A percentile compares a stretch with the other conserved stretches of the same genome.
Evolutionary conservation across 495 filamentous ascomycete genomes (phyloP).

Genomic region (Terfezia boudieri): DNA sequence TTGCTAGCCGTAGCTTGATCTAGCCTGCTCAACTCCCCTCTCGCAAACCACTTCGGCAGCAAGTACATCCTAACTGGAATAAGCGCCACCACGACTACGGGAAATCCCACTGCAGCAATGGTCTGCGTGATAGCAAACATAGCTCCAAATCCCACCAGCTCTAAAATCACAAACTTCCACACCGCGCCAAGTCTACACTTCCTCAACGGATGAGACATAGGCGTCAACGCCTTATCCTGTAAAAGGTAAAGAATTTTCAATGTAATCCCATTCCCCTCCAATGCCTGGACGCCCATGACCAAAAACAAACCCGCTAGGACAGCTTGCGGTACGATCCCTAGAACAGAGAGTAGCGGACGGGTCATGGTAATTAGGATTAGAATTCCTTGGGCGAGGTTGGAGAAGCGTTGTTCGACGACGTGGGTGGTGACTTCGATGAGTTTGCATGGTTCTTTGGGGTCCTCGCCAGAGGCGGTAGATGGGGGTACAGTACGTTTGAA

Average conservation of each 20-base stretch:
- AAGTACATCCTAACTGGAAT: slow-evolving; percentile 56
- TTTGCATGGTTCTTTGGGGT: background rate
- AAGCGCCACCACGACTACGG: slow-evolving; percentile 58
- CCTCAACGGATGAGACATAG: slow-evolving; percentile 42
- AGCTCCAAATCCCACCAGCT: slow-evolving; percentile 53
- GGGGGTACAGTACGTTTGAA: background rate
- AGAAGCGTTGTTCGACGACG: slow-evolving; percentile 79
- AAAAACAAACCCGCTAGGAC: slow-evolving; percentile 86
- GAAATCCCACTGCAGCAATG: slow-evolving; percentile 83
- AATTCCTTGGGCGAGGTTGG: slow-evolving; percentile 66
- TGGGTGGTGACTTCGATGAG: background rate
- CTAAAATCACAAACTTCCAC: slow-evolving; percentile 55
- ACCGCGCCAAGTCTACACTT: slow-evolving; percentile 35
- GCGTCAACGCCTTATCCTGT: slow-evolving; percentile 42
- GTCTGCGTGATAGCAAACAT: slow-evolving; percentile 95
- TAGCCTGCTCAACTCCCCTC: slow-evolving; percentile 44
- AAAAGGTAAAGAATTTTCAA: slow-evolving; percentile 55
- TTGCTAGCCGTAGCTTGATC: slow-evolving; percentile 64
- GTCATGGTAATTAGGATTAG: slow-evolving; percentile 73
- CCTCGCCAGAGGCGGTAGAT: background rate
- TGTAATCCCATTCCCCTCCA: slow-evolving; percentile 59
- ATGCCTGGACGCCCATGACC: slow-evolving; percentile 74
- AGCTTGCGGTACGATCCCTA: slow-evolving; percentile 69
- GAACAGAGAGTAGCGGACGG: slow-evolving; percentile 56
- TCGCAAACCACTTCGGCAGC: slow-evolving; percentile 46